These are phyloP conservation scores for Rhizopogon salebrosus DNA, from an alignment of 768 basidiomycete genomes.

Conservation along the genomic window DNA sequence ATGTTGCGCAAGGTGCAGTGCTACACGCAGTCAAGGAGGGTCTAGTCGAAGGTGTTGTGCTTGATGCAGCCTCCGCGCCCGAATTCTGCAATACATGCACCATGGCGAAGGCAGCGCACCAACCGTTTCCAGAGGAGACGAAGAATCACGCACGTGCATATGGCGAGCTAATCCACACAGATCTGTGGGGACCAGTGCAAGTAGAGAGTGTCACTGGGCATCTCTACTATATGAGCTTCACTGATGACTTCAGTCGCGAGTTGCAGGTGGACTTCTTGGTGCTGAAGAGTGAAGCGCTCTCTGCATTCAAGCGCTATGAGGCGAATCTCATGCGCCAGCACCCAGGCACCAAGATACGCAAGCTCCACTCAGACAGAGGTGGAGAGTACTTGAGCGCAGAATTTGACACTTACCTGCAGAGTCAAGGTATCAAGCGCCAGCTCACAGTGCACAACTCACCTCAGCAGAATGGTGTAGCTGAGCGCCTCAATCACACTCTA, in stretches of 20 bases:
- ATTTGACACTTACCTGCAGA: slow-evolving; percentile 11
- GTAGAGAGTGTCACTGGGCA: slow-evolving; percentile 12
- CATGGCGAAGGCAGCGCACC: slow-evolving; percentile 24
- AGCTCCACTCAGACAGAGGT: slow-evolving; percentile 17
- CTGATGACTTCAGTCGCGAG: slow-evolving; percentile 26
- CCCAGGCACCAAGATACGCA: accelerated
- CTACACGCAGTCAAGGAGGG: background rate
- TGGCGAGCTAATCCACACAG: slow-evolving; percentile 11
- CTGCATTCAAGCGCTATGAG: slow-evolving; percentile 20
- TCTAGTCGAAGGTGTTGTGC: slow-evolving; percentile 22
- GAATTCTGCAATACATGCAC: slow-evolving; percentile 25
- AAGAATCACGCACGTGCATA: background rate
- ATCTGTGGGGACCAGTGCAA: slow-evolving; percentile 2
- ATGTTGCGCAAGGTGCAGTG: background rate
- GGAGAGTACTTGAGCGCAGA: slow-evolving; percentile 21
- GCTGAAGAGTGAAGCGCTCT: slow-evolving; percentile 24
- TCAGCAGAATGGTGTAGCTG: slow-evolving; percentile 26
- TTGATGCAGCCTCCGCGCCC: slow-evolving; percentile 15
- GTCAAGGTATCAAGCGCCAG: slow-evolving; percentile 23
- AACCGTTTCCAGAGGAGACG: slow-evolving; percentile 8
- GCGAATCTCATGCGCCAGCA: slow-evolving; percentile 6
- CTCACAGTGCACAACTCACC: slow-evolving; percentile 30
- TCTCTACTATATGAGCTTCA: slow-evolving; percentile 31
- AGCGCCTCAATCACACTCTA: slow-evolving; percentile 23
- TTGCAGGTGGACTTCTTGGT: slow-evolving; percentile 21